Evolutionary conservation across 805 yeast species (phyloP), one percentile per base, ranked within the genome.

Genomic region (Wickerhamomyces rabaulensis): DNA sequence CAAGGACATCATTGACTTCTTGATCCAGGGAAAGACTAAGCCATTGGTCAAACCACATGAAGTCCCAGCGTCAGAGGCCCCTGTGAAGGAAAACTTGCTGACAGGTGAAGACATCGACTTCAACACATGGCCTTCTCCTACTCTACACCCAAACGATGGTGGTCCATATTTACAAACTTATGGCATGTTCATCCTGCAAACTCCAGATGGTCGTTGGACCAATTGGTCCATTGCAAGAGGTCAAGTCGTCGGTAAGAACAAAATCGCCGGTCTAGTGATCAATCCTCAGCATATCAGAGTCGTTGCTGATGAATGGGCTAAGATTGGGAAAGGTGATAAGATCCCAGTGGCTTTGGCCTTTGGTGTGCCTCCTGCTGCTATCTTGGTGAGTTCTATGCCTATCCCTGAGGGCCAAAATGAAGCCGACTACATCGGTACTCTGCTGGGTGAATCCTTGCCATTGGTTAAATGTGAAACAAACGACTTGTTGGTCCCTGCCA

Each of bases 351-450:
- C 56, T 6, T 50, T 61, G 40, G 51, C 57, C 41, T 61, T 61
- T 43, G 65, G 64, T 39, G 64, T 57, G 23, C 65, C 64, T 12
- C 64, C 65, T 3, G 63, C 65, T 12, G 61, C 64, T 13, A 60
- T 61, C 21, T 41, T 61, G 39, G 59, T 54, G 3, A 26, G 35
- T 8, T 39, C 42, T 19, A 37, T 45, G 41, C 47, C 47, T n/a
- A 33, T 45, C 6, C 47, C 47, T 6, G 59, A 40, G 16, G 55
- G 54, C 2, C 55, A 41, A 23, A 44, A 48, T 33, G 65, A 60
- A 44, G 45, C 48, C 6, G 64, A 60, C 22, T 59, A 52, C 43
- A 49, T 59, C 33, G 63, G 63, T 19, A 58, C 63, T 10, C 35
- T 60, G n/a, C 47, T 57, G 9, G 63, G 64, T 21, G 59, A 59